Base-by-base conservation (phyloP, 208 protist species). In the Wallacemonas sp. region DNA sequence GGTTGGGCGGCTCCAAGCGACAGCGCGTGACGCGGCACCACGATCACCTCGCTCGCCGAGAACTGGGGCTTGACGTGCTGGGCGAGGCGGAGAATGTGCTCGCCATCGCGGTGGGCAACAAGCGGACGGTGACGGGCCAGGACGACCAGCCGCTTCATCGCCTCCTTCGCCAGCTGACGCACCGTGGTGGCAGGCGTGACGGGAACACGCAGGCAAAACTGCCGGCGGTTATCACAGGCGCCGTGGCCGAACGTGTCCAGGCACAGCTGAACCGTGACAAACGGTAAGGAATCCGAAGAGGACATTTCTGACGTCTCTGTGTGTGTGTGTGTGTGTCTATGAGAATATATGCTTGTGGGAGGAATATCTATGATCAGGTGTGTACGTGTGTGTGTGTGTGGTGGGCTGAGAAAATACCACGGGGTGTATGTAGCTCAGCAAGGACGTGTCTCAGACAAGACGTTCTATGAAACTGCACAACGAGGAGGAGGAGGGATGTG, bases 81-180 rank as follows among this genome's bases (percentile, higher is more conserved):
- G 8, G 30, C 52, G n/a, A 58, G n/a, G 16, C 29, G 52, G 5
- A 58, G 8, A n/a, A 58, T 29, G 1, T 58, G 12, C 14, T 16
- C 26, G 52, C 52, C 52, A 11, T 58, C n/a, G 2, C 14, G 17
- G 17, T 34, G 26, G 3, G 52, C 8, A 9, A 41, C 12, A 9
- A 24, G 2, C 0, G 36, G 16, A 19, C 49, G 29, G 19, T 38
- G 29, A 16, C 49, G 48, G 30, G 64, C 70, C 12, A 72, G 23
- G 12, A 27, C 38, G 33, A 78, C 68, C 19, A 85, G 65, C 11
- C 82, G 74, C 11, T 64, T 68, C 70, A 88, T 80, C n/a, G 75
- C 72, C 23, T 81, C 69, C 46, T 84, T 84, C n/a, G 75, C 82
- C 1, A 88, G 72, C 17, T 64, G 71, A 5, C 82, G 74, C 34